A percentile compares a stretch with the other conserved stretches of the same genome.
phyloP scores from a whole-genome alignment of 2,329 filamentous ascomycete species.

The Dendryphion nanum region DNA sequence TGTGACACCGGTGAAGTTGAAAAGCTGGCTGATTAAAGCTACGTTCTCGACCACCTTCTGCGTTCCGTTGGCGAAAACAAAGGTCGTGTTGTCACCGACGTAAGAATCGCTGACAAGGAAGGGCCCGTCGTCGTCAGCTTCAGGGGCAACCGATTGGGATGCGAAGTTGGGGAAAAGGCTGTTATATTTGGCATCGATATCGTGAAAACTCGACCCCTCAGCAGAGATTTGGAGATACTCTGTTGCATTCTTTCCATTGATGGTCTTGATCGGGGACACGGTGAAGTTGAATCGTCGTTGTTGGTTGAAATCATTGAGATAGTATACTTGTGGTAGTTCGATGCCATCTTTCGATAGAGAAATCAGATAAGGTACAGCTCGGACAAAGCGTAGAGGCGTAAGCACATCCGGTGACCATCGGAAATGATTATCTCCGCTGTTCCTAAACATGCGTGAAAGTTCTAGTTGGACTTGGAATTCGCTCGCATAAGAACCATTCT shows the following conservation, averaged over 20 bases:
- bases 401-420: constrained; percentile 20
- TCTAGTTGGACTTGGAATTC: constrained; percentile 34
- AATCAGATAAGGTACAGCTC: constrained; percentile 26
- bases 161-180: constrained; percentile 20
- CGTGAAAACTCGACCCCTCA: constrained; percentile 15
- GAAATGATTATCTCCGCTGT: constrained; percentile 31
- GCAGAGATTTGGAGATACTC: constrained; percentile 26
- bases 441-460: constrained; percentile 17
- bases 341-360: constrained; percentile 26
- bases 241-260: constrained; percentile 29
- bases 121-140: constrained; percentile 20
- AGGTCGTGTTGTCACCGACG: constrained; percentile 10
- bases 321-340: constrained; percentile 26
- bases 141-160: constrained; percentile 18
- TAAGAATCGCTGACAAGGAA: constrained; percentile 6
- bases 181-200: constrained; percentile 35
- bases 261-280: constrained; percentile 25
- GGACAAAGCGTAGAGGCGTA: constrained; percentile 13
- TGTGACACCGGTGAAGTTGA: constrained; percentile 25
- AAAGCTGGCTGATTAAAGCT: constrained; percentile 7
- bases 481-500: constrained; percentile 17
- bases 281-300: constrained; percentile 3
- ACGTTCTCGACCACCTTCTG: constrained; percentile 22
- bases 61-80: constrained; percentile 21
- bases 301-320: constrained; percentile 13